A percentile compares a stretch with the other conserved stretches of the same genome.
phyloP scores from a whole-genome alignment of 148 eudicot genomes.

The Spergularia bocconei region DNA sequence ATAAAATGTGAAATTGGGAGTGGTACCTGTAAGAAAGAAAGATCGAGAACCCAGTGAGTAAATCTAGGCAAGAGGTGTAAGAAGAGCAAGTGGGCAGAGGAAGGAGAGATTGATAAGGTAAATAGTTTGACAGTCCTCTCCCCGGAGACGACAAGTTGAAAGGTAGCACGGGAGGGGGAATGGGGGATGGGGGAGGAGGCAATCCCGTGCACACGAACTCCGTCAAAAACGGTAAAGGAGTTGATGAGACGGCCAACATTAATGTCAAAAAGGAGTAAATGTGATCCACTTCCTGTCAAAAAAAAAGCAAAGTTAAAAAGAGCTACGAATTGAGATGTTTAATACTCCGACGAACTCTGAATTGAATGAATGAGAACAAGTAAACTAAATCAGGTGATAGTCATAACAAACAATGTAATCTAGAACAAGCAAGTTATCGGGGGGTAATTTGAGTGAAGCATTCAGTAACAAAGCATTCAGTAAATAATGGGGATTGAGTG shows the following conservation, averaged over 20 bases:
- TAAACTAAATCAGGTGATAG: too few relatives aligned
- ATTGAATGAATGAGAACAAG: too few relatives aligned
- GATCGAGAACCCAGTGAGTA: constrained; percentile 81
- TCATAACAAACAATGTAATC: too few relatives aligned
- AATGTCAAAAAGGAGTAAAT: constrained; percentile 62
- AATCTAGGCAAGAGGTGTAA: constrained; percentile 60
- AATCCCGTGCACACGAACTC: constrained; percentile 89
- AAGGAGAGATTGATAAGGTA: constrained; percentile 25
- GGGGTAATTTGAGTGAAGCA: too few relatives aligned
- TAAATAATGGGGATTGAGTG: too few relatives aligned
- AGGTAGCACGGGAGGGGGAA: constrained; percentile 3
- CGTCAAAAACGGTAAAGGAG: constrained; percentile 62
- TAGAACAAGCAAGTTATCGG: too few relatives aligned
- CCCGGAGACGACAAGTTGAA: constrained; percentile 59
- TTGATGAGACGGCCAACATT: constrained; percentile 34
- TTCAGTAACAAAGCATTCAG: too few relatives aligned
- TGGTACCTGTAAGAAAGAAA: constrained; percentile 61
- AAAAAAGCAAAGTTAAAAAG: too few relatives aligned
- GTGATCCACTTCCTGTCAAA: constrained; percentile 75
- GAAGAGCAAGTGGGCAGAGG: constrained; percentile 27
- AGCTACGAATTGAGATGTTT: too few relatives aligned
- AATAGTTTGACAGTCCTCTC: constrained; percentile 77
- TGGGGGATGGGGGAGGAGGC: constrained; percentile 16
- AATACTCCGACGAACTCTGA: too few relatives aligned
- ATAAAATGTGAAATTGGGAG: too few relatives aligned